phyloP scores from a whole-genome alignment of 495 filamentous ascomycete species.

The Penicillium turbatum region DNA sequence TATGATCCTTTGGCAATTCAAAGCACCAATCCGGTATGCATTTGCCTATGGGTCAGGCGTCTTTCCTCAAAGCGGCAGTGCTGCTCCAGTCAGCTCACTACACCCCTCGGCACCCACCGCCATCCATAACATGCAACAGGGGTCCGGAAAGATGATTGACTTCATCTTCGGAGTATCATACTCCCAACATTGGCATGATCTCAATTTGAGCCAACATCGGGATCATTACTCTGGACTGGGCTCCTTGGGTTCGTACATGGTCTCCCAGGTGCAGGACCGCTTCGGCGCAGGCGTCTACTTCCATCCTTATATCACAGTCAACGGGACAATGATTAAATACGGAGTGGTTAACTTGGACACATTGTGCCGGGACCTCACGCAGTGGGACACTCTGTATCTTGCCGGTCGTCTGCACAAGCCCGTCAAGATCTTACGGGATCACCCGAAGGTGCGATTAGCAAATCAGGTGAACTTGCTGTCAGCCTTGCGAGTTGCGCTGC shows the following conservation, averaged over 20 bases:
- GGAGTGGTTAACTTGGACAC: slow-evolving; percentile 91
- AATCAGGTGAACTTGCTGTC: slow-evolving; percentile 95
- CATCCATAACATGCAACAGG: slow-evolving; percentile 75
- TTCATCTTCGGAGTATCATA: slow-evolving; percentile 96
- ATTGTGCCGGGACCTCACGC: slow-evolving; percentile 74
- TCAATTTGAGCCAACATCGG: slow-evolving; percentile 83
- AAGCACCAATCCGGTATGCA: slow-evolving; percentile 88
- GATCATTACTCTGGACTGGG: slow-evolving; percentile 88
- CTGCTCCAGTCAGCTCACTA: slow-evolving; percentile 43
- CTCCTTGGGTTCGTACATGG: slow-evolving; percentile 76
- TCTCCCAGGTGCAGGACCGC: slow-evolving; percentile 78
- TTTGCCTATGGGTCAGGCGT: slow-evolving; percentile 98
- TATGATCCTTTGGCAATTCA: slow-evolving; percentile 86
- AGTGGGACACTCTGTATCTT: slow-evolving; percentile 91
- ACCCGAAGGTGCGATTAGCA: slow-evolving; percentile 81
- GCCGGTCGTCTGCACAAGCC: slow-evolving; percentile 95
- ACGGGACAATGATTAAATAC: slow-evolving; percentile 95
- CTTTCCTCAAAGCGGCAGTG: slow-evolving; percentile 70
- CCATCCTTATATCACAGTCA: slow-evolving; percentile 93
- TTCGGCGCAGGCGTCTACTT: slow-evolving; percentile 95
- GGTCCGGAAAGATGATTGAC: slow-evolving; percentile 92
- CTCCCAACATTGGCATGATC: slow-evolving; percentile 92
- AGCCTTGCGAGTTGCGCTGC: slow-evolving; percentile 80
- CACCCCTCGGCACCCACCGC: slow-evolving; percentile 75
- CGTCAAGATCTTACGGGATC: slow-evolving; percentile 93